Evolutionary conservation across 345 rosid species (phyloP), one percentile per base, ranked within the genome.

Genomic region (Zanthoxylum bungeanum): DNA sequence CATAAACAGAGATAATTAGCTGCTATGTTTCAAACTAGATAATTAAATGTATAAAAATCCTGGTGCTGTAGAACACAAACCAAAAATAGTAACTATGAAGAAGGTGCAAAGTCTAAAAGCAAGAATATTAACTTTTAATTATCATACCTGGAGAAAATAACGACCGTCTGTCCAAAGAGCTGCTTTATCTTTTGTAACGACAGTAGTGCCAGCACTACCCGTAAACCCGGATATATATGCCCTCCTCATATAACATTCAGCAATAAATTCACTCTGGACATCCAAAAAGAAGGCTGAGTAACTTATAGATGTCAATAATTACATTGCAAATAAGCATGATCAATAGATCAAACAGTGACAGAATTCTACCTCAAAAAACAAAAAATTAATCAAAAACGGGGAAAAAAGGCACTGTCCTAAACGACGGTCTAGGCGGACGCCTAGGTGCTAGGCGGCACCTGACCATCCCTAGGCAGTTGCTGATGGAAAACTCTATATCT

Each of bases 91-190:
- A 12, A 65, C 4, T 24, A 36, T 14, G 51, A 31, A 61, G 4
- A 53, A 3, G 19, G 24, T 10, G 22, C 53, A 28, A 51, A 69
- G 21, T 58, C 11, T 22, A 51, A 14, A 40, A 4, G 30, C 44
- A 68, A 53, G 61, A 21, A 6, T 28, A 64, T 30, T 47, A 2
- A 30, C 5, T 28, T 44, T 51, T 64, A 53, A 17, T 30, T 63
- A 34, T n/a, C 77, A 69, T 74, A 92, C 98, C 98, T 92, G 98
- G 75, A 94, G 97, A 89, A 94, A 94, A 72, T 94, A 94, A 34
- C 98, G 91, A 42, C 97, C 97, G 73, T 94, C 98, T 3, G 98
- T 94, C 98, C 98, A 94, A 9, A 94, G 81, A 74, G 95, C 97
- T 21, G 98, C 98, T 72, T 89, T 90, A 71, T 90, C 97, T 79